Evolutionary conservation across 2,329 filamentous ascomycete genomes (phyloP).

Genomic region (Hymenoscyphus scutula): DNA sequence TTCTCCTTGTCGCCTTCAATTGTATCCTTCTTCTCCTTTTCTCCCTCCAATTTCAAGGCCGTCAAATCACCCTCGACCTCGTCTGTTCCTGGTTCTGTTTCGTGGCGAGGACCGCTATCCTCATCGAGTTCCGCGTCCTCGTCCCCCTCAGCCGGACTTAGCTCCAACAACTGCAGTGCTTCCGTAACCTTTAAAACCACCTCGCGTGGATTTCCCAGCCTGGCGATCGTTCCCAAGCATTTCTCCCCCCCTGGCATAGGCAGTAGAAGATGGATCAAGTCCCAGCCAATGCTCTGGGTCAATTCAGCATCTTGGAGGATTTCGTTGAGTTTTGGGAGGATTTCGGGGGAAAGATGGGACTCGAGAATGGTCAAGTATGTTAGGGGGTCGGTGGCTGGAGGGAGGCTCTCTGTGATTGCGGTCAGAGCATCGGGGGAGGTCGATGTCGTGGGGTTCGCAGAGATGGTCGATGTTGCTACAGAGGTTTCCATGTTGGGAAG

Average conservation of each 20-base stretch:
- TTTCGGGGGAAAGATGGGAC: constrained; percentile 65
- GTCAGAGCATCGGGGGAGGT: constrained; percentile 26
- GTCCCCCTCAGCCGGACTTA: constrained; percentile 43
- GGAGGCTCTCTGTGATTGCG: constrained; percentile 38
- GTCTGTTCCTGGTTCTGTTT: constrained; percentile 8
- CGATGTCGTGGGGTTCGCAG: neutral
- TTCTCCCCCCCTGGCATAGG: constrained; percentile 64
- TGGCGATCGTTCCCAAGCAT: constrained; percentile 72
- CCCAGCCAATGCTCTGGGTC: constrained; percentile 79
- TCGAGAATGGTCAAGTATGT: constrained; percentile 79
- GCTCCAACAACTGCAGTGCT: constrained; percentile 59
- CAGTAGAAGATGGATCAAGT: constrained; percentile 73
- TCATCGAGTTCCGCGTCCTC: constrained; percentile 31
- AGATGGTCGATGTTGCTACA: neutral
- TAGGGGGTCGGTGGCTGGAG: constrained; percentile 60
- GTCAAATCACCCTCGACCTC: neutral
- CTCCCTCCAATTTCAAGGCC: neutral
- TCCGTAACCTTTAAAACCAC: constrained; percentile 80
- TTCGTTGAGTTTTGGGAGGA: constrained; percentile 65
- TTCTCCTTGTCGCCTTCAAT: constrained; percentile 22
- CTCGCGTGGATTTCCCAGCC: constrained; percentile 76
- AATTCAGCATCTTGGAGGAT: constrained; percentile 66
- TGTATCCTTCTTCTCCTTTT: neutral
- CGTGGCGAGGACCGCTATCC: constrained; percentile 19
- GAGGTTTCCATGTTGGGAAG: neutral